Evolutionary conservation across 768 basidiomycete species (phyloP).

Genomic region (Suillus ampliporus): DNA sequence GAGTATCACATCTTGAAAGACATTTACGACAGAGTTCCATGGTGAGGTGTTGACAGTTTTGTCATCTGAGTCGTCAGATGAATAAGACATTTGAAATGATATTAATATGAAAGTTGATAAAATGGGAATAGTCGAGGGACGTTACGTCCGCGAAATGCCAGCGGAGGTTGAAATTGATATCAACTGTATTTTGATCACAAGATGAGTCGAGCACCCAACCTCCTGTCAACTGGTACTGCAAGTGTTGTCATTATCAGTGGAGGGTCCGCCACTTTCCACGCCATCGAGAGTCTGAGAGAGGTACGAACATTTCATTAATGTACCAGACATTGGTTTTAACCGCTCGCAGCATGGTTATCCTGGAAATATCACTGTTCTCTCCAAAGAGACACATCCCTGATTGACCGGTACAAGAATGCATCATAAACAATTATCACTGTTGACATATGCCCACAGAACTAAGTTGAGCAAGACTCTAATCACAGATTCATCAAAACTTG

Average conservation of each 20-base stretch:
- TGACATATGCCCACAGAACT: slow-evolving; percentile 55
- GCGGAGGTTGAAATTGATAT: no score
- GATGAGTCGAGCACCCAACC: slow-evolving; percentile 63
- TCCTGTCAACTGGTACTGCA: slow-evolving; percentile 52
- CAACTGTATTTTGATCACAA: no score
- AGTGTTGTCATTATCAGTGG: slow-evolving; percentile 88
- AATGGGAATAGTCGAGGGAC: no score
- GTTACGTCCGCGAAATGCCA: no score
- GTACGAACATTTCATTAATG: slow-evolving; percentile 43
- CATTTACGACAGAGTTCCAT: no score
- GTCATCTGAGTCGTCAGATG: no score
- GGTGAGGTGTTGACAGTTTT: no score
- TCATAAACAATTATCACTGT: slow-evolving; percentile 3
- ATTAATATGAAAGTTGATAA: no score
- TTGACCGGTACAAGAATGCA: slow-evolving; percentile 65
- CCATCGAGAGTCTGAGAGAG: slow-evolving; percentile 83
- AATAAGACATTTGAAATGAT: no score
- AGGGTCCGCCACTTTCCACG: slow-evolving; percentile 78
- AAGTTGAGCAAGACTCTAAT: slow-evolving; percentile 88
- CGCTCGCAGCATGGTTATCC: slow-evolving; percentile 69
- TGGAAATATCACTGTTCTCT: slow-evolving; percentile 77
- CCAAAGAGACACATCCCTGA: slow-evolving; percentile 83
- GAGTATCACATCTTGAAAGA: no score
- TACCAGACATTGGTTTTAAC: not conserved
- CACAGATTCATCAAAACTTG: slow-evolving; percentile 78